Evolutionary conservation across 345 rosid genomes (phyloP), one percentile per base, ranked within the genome.

Genomic region (Sonneratia caseolaris): DNA sequence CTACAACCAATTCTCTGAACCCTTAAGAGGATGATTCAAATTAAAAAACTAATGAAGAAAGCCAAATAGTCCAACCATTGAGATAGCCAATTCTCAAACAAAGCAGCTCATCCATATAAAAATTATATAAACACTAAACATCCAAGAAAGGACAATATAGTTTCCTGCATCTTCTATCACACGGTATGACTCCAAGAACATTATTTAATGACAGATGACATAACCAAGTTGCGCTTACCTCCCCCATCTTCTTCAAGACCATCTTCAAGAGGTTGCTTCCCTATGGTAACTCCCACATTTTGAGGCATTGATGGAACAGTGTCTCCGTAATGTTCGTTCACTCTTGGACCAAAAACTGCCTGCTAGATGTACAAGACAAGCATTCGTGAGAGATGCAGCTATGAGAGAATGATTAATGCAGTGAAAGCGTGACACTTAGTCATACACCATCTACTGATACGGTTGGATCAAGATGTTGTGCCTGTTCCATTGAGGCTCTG

Each of bases 261-360:
- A 77, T 76, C 89, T 66, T 84, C 75, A 70, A 77, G 49, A 40
- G 68, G 66, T 56, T 82, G 82, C 80, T 78, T 79, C 74, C 79
- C 76, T 71, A 81, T 62, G 70, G 83, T 85, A 76, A 73, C 77
- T 77, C 79, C 85, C 75, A 64, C 61, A 76, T 77, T 74, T 42
- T 70, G 88, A 75, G 86, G 87, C 81, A 74, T 87, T 65, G 97
- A 78, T 56, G 90, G 97, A 79, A 92, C 88, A 57, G 97, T 90
- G 81, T 85, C 84, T 70, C 96, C 96, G 73, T 83, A 79, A 35
- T 83, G 89, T 15, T 88, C 93, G 75, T 87, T 84, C 75, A 82
- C 74, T 65, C 84, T 78, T 75, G 80, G 83, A 73, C 73, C 85
- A 73, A 47, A 82, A 35, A 81, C 73, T 81, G 86, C 80, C 98